These are phyloP conservation scores for Didymella sp. DNA, from an alignment of 2,329 filamentous ascomycete species.

Conservation along the genomic window DNA sequence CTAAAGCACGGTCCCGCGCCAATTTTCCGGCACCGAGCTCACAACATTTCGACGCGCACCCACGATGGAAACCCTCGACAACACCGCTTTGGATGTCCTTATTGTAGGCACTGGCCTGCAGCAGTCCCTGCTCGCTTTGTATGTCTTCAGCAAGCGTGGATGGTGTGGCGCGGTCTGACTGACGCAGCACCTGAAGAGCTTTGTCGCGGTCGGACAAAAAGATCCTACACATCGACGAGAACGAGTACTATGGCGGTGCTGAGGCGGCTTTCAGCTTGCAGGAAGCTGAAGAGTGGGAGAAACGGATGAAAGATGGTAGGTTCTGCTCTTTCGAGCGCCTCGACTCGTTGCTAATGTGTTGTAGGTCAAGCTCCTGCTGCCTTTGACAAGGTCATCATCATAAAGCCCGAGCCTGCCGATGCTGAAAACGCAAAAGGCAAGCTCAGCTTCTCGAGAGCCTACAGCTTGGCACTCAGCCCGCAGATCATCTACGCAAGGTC, in stretches of 20 bases:
- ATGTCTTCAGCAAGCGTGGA: slow-evolving; percentile 38
- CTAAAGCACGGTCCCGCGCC: slow-evolving; percentile 23
- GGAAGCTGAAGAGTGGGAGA: slow-evolving; percentile 79
- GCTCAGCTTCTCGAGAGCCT: slow-evolving; percentile 72
- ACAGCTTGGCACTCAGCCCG: slow-evolving; percentile 83
- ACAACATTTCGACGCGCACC: slow-evolving; percentile 23
- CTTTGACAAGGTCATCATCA: slow-evolving; percentile 45
- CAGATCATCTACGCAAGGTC: slow-evolving; percentile 87
- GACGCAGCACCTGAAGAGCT: slow-evolving; percentile 76
- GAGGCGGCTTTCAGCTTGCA: slow-evolving; percentile 86
- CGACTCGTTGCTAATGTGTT: slow-evolving; percentile 14
- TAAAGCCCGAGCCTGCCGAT: slow-evolving; percentile 31
- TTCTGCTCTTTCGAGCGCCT: not conserved
- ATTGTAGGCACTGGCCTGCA: slow-evolving; percentile 61
- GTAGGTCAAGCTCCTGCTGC: slow-evolving; percentile 28
- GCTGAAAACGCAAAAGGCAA: slow-evolving; percentile 43
- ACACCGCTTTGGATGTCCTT: slow-evolving; percentile 60
- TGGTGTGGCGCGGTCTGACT: slow-evolving; percentile 67
- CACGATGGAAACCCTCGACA: slow-evolving; percentile 59
- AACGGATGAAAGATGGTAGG: slow-evolving; percentile 50
- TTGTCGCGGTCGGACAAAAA: slow-evolving; percentile 92
- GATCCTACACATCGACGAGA: slow-evolving; percentile 85
- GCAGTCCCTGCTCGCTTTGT: slow-evolving; percentile 62
- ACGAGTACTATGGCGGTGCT: slow-evolving; percentile 84
- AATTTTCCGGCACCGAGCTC: slow-evolving; percentile 29